phyloP scores from a whole-genome alignment of 2,329 filamentous ascomycete species.

The Calonectria pauciramosa region DNA sequence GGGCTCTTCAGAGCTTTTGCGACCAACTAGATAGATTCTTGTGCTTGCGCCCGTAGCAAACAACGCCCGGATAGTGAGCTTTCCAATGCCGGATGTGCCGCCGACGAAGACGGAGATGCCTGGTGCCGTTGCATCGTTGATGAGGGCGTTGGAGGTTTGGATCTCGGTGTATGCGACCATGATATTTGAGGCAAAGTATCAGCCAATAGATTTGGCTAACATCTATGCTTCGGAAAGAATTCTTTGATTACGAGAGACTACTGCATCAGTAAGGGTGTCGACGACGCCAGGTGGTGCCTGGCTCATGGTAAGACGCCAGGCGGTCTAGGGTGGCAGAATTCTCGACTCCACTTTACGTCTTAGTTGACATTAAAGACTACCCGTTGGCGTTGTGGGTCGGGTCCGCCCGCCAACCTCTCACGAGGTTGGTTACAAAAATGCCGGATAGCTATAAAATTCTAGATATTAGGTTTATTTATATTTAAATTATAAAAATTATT shows the following conservation, averaged over 20 bases:
- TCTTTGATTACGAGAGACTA: neutral
- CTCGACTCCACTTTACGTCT: neutral
- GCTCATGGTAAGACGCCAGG: neutral
- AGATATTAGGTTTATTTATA: neutral
- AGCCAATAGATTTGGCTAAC: neutral
- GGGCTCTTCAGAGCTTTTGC: constrained; percentile 51
- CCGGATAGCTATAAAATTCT: no score
- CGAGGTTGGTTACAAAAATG: no score
- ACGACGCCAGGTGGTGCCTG: neutral
- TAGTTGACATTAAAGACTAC: neutral
- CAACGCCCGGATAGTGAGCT: constrained; percentile 54
- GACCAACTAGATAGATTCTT: constrained; percentile 60
- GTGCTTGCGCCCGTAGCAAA: constrained; percentile 50
- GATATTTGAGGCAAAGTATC: neutral
- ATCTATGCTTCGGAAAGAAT: neutral
- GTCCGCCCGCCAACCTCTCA: no score
- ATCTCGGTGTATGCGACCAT: constrained; percentile 54
- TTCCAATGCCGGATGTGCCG: constrained; percentile 62
- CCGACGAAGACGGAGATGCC: constrained; percentile 59
- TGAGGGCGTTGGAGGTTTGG: constrained; percentile 54
- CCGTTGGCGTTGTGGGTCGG: no score
- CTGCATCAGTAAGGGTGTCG: neutral
- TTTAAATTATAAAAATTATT: no score
- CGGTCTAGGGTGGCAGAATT: neutral
- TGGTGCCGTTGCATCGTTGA: constrained; percentile 54